Conservation (phyloP, 441 rosid genomes). For the Syzygium malaccense region DNA sequence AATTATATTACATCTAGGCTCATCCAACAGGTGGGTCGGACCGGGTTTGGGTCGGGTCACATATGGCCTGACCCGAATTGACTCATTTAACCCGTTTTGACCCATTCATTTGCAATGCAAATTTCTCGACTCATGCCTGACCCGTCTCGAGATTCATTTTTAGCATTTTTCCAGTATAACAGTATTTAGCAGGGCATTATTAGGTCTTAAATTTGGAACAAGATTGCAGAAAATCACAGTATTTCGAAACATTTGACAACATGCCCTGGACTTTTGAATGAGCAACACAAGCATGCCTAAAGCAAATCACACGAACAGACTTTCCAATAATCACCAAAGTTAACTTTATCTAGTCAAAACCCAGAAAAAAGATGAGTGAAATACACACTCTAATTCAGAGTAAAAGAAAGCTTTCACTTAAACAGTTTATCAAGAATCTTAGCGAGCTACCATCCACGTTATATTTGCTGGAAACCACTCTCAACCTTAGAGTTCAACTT, state of each 20-base stretch:
- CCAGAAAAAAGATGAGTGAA: rapidly evolving
- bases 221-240: background rate
- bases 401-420: no score
- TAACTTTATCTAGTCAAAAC: background rate
- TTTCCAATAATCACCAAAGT: background rate
- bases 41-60: no score
- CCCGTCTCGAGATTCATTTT: background rate
- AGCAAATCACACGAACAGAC: background rate
- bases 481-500: background rate
- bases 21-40: rapidly evolving
- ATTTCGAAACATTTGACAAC: background rate
- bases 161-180: background rate
- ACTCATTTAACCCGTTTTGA: no score
- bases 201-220: background rate
- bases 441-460: background rate
- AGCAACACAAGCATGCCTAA: background rate
- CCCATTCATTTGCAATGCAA: background rate
- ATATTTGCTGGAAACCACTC: background rate
- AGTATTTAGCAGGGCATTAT: background rate
- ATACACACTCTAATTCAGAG: background rate
- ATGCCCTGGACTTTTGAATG: background rate
- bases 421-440: no score
- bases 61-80: no score
- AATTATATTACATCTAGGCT: background rate
- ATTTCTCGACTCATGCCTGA: background rate